These are phyloP conservation scores for Sugiyamaella floridensis DNA, from an alignment of 805 yeast species.

Conservation along the genomic window DNA sequence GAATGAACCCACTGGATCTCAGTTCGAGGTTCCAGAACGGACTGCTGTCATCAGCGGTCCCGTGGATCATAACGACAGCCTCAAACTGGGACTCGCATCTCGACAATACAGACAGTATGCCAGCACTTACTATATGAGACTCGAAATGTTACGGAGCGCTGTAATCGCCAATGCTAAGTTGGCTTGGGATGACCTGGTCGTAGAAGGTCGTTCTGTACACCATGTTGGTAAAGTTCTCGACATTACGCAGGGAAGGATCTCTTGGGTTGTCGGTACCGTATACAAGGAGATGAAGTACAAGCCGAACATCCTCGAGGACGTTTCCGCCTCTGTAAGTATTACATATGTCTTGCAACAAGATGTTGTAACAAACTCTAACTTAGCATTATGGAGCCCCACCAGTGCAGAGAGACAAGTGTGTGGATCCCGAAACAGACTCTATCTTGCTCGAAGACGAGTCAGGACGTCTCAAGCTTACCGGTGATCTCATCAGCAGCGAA, in stretches of 20 bases:
- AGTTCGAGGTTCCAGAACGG: background rate
- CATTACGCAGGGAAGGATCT: constrained; percentile 50
- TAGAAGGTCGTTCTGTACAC: constrained; percentile 37
- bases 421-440: constrained; percentile 42
- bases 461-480: constrained; percentile 73
- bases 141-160: constrained; percentile 42
- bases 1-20: background rate
- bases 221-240: constrained; percentile 51
- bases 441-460: constrained; percentile 85
- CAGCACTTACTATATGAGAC: constrained; percentile 47
- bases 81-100: constrained; percentile 18
- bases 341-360: background rate
- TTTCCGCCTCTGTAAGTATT: constrained; percentile 38
- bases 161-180: constrained; percentile 39
- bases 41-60: background rate
- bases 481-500: constrained; percentile 42
- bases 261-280: constrained; percentile 84
- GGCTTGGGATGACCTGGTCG: constrained; percentile 52
- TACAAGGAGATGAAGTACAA: constrained; percentile 79
- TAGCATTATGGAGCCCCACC: constrained; percentile 37
- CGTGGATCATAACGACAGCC: background rate
- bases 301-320: constrained; percentile 78
- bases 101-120: constrained; percentile 51
- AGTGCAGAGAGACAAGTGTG: constrained; percentile 38
- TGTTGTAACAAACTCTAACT: constrained; percentile 19